These are phyloP conservation scores for Starmerella cellae DNA, from an alignment of 805 yeast genomes.

Conservation along the genomic window DNA sequence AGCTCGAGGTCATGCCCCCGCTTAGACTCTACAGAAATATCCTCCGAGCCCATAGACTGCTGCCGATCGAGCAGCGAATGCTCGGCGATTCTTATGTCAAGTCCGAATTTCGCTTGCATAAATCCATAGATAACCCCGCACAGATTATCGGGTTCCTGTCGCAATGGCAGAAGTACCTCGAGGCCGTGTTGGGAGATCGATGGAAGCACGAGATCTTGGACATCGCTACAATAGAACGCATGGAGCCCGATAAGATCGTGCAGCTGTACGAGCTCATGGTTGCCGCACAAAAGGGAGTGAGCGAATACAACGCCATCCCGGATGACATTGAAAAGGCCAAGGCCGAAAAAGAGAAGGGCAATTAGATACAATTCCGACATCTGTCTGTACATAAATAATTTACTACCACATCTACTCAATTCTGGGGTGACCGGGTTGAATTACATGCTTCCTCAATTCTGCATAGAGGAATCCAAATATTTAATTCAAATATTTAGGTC, in stretches of 20 bases:
- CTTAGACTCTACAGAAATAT: conserved; percentile 63
- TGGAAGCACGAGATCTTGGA: conserved; percentile 57
- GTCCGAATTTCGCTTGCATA: conserved; percentile 79
- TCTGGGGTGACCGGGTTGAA: too few relatives aligned
- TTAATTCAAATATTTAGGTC: too few relatives aligned
- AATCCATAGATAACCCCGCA: conserved; percentile 69
- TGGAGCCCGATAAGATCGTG: conserved; percentile 81
- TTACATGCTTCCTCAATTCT: too few relatives aligned
- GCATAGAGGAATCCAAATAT: neutral
- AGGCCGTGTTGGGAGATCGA: conserved; percentile 33
- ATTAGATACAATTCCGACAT: too few relatives aligned
- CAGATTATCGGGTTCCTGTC: conserved; percentile 88
- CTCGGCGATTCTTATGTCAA: conserved; percentile 85
- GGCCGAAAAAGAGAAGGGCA: too few relatives aligned
- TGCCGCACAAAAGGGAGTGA: conserved; percentile 29
- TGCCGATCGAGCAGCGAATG: conserved; percentile 52
- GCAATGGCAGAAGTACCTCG: conserved; percentile 63
- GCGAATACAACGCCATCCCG: conserved; percentile 28
- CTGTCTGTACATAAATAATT: too few relatives aligned
- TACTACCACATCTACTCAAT: too few relatives aligned
- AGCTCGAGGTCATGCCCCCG: conserved; percentile 54
- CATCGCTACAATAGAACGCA: conserved; percentile 52
- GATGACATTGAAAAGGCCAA: too few relatives aligned
- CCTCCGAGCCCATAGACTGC: conserved; percentile 58
- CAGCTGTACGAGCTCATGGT: conserved; percentile 44